Base-by-base conservation (phyloP, 225 moss, liverwort and hornwort genomes). In the Marchantia paleacea region DNA sequence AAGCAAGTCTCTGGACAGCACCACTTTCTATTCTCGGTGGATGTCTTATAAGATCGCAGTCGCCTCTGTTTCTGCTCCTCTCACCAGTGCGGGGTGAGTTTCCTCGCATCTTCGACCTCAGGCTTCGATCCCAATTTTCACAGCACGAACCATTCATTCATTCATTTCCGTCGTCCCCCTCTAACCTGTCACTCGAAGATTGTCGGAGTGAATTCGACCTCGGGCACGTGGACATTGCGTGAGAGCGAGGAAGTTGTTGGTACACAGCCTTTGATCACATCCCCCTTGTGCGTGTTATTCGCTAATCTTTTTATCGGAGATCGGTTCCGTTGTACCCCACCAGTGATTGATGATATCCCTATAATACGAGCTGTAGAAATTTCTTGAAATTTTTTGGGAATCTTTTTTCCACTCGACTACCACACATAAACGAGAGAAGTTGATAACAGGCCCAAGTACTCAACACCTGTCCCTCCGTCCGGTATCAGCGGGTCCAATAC, bases 31-130 rank as follows among this genome's bases (percentile, higher is more conserved):
- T 55, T 55, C 28, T 54, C 74, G 25, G 77, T 77, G 77, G 63
- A 77, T 77, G 77, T 77, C 77, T 61, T 50, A 60, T 77, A 77
- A 77, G 20, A 77, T 77, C 77, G 77, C 63, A 60, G 61, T 77
- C 61, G 62, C 47, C 61, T 77, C 61, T 77, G 77, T 77, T 47
- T 77, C 77, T 77, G 77, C 77, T 61, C 77, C 77, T 77, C 77
- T 77, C 63, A 77, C 77, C 47, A 62, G 77, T 15, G 77, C 77
- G 39, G 77, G 77, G 39, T 63, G 18, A 77, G 13, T 22, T 77
- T 77, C 39, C 18, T 72, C 19, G 20, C 72, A 72, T 72, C 49
- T 52, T n/a, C 28, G 12, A 11, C 31, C 47, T 62, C 39, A 24
- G 48, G 31, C 13, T 24, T 31, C 12, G 22, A 48, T 75, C 39